Base-by-base conservation (phyloP, 2,329 filamentous ascomycete species). In the Sarocladium oryzae region DNA sequence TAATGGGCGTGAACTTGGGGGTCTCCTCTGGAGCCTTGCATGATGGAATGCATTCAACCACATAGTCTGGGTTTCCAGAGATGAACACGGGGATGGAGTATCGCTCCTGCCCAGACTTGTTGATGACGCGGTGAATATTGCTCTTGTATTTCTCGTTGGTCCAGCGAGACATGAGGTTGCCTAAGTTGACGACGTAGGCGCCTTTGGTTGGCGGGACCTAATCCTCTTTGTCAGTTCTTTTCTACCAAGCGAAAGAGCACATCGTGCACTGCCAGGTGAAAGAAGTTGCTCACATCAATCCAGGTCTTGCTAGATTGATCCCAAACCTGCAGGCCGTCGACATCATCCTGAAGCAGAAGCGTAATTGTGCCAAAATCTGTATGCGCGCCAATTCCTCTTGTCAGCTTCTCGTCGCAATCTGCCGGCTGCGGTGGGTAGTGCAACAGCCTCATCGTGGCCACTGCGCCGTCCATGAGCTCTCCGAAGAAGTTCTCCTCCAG, bases 41-140 rank as follows among this genome's bases (percentile, higher is more conserved):
- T 3, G 61, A 64, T 7, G 63, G 59, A 28, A 66, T 64, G 55
- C 63, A 66, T 10, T 65, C 62, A 4, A 65, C 62, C 1, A 65
- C 24, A 50, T 65, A 66, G 54, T 78, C 73, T 5, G 75, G 64
- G 61, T 79, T 78, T 4, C 77, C 77, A 51, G 75, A 74, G 51
- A 79, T 74, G 61, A 81, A 81, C 49, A 81, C 74, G 0, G 77
- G 76, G n/a, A 81, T 66, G 6, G 73, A 78, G 58, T 79, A 82
- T 33, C 79, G 68, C 58, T 79, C 73, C 9, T 63, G 65, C 2
- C 66, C 67, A 2, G 70, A 72, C 38, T 68, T 67, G 64, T 81
- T 81, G 55, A 81, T 73, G 23, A 82, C 78, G 7, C 77, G 67
- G 58, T 82, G 79, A 3, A 77, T 61, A 46, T 71, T 78, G 57